These are phyloP conservation scores for Gnaphalium uliginosum DNA, from an alignment of 129 eudicot genomes.

Conservation along the genomic window DNA sequence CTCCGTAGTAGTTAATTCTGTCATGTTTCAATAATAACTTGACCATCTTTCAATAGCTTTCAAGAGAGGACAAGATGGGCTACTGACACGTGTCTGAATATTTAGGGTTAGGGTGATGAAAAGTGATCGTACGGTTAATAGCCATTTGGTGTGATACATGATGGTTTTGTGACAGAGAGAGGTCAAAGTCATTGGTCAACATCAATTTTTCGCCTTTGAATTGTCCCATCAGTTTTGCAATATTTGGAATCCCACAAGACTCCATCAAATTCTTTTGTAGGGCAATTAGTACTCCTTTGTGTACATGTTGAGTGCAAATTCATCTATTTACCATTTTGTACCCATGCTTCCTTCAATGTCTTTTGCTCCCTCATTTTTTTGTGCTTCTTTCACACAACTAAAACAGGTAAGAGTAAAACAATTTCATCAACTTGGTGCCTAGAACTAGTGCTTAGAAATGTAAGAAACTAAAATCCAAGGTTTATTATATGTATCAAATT, in stretches of 20 bases:
- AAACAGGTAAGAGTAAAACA: background rate
- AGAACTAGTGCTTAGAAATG: too few relatives aligned
- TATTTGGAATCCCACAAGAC: conserved; percentile 38
- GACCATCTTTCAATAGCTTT: too few relatives aligned
- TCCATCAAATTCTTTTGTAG: conserved; percentile 38
- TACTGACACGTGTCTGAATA: conserved; percentile 28
- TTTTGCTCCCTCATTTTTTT: background rate
- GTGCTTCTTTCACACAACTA: conserved; percentile 15
- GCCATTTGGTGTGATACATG: conserved; percentile 27
- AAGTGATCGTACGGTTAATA: conserved; percentile 42
- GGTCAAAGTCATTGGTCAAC: conserved; percentile 42
- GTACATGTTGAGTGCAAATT: conserved; percentile 25
- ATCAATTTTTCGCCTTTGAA: conserved; percentile 28
- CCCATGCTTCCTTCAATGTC: conserved; percentile 11
- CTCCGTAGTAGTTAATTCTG: background rate
- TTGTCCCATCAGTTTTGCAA: conserved; percentile 41
- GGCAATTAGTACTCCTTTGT: conserved; percentile 16
- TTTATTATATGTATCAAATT: too few relatives aligned
- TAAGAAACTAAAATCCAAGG: too few relatives aligned
- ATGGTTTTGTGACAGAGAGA: conserved; percentile 27
- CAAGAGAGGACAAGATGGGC: conserved; percentile 24
- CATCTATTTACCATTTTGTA: conserved; percentile 33
- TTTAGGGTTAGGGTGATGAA: conserved; percentile 25
- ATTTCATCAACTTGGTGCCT: too few relatives aligned
- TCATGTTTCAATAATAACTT: conserved; percentile 19